Evolutionary conservation across 306 rosid species (phyloP).

Genomic region (Pterocarpus macrocarpus): DNA sequence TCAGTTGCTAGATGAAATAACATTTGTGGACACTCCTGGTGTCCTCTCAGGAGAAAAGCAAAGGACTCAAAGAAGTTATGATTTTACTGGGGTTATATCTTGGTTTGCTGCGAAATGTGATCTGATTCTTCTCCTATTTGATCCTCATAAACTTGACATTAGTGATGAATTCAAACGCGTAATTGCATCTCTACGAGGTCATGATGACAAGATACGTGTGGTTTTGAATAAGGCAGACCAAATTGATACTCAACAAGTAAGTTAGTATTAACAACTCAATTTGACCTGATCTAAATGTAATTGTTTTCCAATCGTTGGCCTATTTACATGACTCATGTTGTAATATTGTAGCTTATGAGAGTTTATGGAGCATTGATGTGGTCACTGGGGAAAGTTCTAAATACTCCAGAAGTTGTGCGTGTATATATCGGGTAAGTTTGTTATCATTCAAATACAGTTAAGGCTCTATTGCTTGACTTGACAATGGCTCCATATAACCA

Average conservation of each 20-base stretch:
- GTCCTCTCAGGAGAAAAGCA: slow-evolving; percentile 98
- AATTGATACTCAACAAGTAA: slow-evolving; percentile 96
- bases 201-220: slow-evolving; percentile 96
- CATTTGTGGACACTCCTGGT: slow-evolving; percentile 95
- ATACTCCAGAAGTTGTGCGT: slow-evolving; percentile 92
- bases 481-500: slow-evolving; percentile 1
- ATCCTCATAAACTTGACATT: slow-evolving; percentile 94
- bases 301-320: slow-evolving; percentile 8
- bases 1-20: slow-evolving; percentile 89
- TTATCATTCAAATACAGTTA: slow-evolving; percentile 14
- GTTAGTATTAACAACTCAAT: slow-evolving; percentile 29
- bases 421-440: slow-evolving; percentile 87
- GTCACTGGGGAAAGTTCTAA: slow-evolving; percentile 92
- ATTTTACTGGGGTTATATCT: slow-evolving; percentile 94
- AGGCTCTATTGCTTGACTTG: slow-evolving; percentile 16
- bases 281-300: neutral
- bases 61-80: slow-evolving; percentile 93
- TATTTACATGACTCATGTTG: neutral
- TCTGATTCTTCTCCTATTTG: slow-evolving; percentile 87
- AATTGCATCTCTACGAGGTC: slow-evolving; percentile 77
- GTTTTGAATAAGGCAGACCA: slow-evolving; percentile 98
- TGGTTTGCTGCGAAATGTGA: slow-evolving; percentile 99
- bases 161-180: slow-evolving; percentile 96
- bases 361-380: slow-evolving; percentile 99
- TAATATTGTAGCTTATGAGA: slow-evolving; percentile 81